Evolutionary conservation across 768 basidiomycete genomes (phyloP).

Genomic region (Asterophora lycoperdoides): DNA sequence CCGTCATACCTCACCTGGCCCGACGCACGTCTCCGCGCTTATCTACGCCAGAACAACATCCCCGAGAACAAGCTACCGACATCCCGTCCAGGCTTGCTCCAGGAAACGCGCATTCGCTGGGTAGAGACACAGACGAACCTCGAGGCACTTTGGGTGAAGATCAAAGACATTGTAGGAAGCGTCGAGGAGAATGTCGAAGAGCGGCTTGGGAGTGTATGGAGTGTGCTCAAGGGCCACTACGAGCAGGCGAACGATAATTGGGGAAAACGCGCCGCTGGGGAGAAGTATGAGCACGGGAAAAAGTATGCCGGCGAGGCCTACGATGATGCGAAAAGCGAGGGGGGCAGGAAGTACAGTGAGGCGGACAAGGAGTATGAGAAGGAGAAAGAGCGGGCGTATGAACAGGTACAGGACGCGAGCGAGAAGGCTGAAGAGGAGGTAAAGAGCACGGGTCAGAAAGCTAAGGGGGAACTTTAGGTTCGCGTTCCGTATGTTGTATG

Average conservation of each 20-base stretch:
- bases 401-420: conserved; percentile 26
- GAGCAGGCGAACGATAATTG: conserved; percentile 25
- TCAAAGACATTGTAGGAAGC: conserved; percentile 62
- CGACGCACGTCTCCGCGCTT: conserved; percentile 87
- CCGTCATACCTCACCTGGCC: conserved; percentile 85
- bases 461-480: conserved; percentile 36
- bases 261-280: conserved; percentile 19
- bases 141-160: conserved; percentile 52
- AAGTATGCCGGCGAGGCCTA: conserved; percentile 24
- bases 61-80: conserved; percentile 65
- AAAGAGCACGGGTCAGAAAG: conserved; percentile 32
- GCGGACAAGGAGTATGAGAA: conserved; percentile 18
- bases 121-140: conserved; percentile 58
- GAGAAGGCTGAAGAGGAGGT: conserved; percentile 35
- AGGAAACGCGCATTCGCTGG: conserved; percentile 79
- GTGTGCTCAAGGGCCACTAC: conserved; percentile 40
- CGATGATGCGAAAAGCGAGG: conserved; percentile 21
- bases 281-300: conserved; percentile 13
- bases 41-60: conserved; percentile 73
- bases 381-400: conserved; percentile 25
- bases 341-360: conserved; percentile 11
- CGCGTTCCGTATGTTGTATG: neutral
- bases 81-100: conserved; percentile 67
- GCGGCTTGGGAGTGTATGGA: conserved; percentile 49
- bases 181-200: conserved; percentile 77